phyloP scores from a whole-genome alignment of 768 basidiomycete genomes.

The Suillus subluteus region DNA sequence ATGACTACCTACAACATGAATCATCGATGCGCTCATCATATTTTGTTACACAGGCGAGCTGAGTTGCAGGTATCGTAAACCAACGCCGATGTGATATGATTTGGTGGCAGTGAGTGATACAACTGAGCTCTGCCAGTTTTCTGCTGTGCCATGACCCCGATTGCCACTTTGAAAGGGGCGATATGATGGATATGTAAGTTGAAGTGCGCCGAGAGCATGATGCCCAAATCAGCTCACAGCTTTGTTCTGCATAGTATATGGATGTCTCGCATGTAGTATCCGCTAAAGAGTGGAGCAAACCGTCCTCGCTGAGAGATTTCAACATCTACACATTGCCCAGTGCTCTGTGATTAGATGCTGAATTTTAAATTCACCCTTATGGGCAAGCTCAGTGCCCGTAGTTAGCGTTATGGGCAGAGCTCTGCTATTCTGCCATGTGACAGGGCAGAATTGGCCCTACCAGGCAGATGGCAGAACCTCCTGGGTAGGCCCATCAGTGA shows the following conservation, averaged over 20 bases:
- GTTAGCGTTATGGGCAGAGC: too few relatives aligned
- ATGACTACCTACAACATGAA: not conserved
- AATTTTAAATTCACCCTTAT: too few relatives aligned
- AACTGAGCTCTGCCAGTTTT: not conserved
- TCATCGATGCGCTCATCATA: not conserved
- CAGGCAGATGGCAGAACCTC: too few relatives aligned
- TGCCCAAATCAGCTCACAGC: not conserved
- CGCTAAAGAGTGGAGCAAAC: too few relatives aligned
- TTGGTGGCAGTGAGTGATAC: not conserved
- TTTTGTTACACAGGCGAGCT: not conserved
- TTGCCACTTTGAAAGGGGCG: not conserved
- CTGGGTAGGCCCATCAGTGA: too few relatives aligned
- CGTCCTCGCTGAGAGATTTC: too few relatives aligned
- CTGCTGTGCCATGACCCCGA: not conserved
- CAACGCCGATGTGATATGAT: not conserved
- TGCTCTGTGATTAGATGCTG: too few relatives aligned
- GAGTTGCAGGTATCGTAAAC: not conserved
- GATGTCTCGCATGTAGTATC: not conserved
- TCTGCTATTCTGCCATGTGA: too few relatives aligned
- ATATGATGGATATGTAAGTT: not conserved
- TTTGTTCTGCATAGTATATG: not conserved
- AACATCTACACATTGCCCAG: too few relatives aligned
- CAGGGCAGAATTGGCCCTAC: too few relatives aligned
- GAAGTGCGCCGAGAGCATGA: too few relatives aligned
- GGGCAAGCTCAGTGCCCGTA: too few relatives aligned